Evolutionary conservation across 2,329 filamentous ascomycete species (phyloP).

Genomic region (Colletotrichum sp.): DNA sequence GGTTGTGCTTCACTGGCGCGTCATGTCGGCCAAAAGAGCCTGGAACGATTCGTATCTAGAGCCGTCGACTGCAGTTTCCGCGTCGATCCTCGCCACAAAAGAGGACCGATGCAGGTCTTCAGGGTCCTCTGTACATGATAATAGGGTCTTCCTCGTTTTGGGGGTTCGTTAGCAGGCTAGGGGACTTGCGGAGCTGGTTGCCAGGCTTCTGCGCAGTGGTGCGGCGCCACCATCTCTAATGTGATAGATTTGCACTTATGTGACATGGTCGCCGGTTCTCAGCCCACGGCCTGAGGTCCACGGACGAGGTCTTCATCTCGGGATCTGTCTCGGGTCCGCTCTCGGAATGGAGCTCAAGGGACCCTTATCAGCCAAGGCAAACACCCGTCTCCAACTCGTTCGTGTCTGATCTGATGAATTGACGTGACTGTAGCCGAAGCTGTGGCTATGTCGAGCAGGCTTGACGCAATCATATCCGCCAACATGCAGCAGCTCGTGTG

Average conservation of each 20-base stretch:
- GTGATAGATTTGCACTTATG: neutral
- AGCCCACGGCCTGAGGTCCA: neutral
- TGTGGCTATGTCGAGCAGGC: neutral
- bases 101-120: neutral
- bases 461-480: slow-evolving; percentile 3
- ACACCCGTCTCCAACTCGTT: neutral
- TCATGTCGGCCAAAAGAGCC: neutral
- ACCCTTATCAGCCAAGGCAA: neutral
- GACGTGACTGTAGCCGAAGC: neutral
- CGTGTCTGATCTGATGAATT: neutral
- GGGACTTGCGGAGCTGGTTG: neutral
- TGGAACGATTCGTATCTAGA: neutral
- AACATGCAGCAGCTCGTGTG: neutral
- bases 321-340: neutral
- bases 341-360: neutral
- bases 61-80: neutral
- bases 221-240: neutral
- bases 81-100: neutral
- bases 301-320: neutral
- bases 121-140: slow-evolving; percentile 8
- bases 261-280: neutral
- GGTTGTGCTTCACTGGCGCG: neutral
- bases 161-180: neutral
- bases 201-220: neutral
- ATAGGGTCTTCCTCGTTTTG: neutral